Evolutionary conservation across 2,329 filamentous ascomycete species (phyloP).

Genomic region (Emericellopsis atlantica): DNA sequence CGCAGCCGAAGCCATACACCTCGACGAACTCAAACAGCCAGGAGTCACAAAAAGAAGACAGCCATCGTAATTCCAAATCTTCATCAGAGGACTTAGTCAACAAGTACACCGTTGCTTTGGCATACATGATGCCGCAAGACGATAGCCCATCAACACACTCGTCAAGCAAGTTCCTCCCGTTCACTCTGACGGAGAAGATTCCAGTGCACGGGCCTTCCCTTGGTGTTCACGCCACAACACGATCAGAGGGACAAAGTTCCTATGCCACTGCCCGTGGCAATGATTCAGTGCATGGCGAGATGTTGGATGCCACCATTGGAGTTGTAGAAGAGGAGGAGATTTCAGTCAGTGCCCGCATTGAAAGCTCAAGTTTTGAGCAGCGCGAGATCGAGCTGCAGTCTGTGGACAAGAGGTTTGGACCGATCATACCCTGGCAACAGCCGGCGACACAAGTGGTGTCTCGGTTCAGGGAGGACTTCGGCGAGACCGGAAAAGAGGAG

Average conservation of each 20-base stretch:
- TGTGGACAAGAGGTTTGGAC: slow-evolving; percentile 26
- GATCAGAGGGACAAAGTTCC: no score
- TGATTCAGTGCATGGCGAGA: no score
- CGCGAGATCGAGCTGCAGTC: slow-evolving; percentile 22
- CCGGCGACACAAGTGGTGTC: slow-evolving; percentile 8
- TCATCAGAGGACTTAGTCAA: slow-evolving; percentile 3
- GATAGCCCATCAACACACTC: background rate
- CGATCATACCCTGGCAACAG: slow-evolving; percentile 16
- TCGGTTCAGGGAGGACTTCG: slow-evolving; percentile 28
- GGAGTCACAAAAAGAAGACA: background rate
- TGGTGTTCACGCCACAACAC: no score
- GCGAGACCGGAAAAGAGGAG: slow-evolving; percentile 6
- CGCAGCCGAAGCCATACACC: no score
- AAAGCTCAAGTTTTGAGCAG: background rate
- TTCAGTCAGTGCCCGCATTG: no score
- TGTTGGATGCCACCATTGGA: no score
- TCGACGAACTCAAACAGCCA: no score
- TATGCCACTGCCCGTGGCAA: no score
- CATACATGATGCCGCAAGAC: slow-evolving; percentile 4
- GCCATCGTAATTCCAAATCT: background rate
- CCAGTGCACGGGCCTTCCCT: no score
- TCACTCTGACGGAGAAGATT: no score
- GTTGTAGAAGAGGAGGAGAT: no score
- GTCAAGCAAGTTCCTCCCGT: background rate
- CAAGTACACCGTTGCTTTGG: slow-evolving; percentile 5